Conservation (phyloP, 108 stramenopile genomes). For the Fistulifera pelliculosa region DNA sequence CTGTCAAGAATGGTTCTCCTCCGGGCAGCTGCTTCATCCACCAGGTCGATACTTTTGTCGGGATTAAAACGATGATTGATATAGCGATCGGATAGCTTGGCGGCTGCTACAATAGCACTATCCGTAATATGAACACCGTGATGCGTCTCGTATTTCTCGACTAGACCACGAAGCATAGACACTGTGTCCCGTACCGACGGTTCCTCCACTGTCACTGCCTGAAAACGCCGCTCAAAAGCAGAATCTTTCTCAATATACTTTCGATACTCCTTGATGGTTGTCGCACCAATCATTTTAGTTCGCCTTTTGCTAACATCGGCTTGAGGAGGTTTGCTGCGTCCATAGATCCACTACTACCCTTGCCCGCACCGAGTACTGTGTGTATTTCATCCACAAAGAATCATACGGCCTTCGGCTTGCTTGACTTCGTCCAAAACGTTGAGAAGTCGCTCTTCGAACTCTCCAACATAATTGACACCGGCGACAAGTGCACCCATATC, state of each 20-base stretch:
- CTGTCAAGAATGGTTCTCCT: constrained; percentile 89
- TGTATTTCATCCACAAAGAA: constrained; percentile 98
- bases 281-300: constrained; percentile 96
- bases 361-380: constrained; percentile 92
- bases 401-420: constrained; percentile 74
- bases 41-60: constrained; percentile 91
- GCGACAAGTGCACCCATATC: constrained; percentile 97
- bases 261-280: constrained; percentile 93
- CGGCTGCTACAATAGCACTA: constrained; percentile 88
- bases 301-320: constrained; percentile 94
- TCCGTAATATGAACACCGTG: constrained; percentile 91
- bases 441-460: constrained; percentile 94
- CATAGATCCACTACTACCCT: constrained; percentile 86
- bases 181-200: constrained; percentile 91
- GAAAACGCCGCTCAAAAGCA: constrained; percentile 95
- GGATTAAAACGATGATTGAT: constrained; percentile 89
- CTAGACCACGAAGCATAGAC: constrained; percentile 90
- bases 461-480: constrained; percentile 96
- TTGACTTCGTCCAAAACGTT: constrained; percentile 95
- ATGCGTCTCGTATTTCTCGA: constrained; percentile 89
- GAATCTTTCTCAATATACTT: constrained; percentile 92
- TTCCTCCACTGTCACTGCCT: constrained; percentile 87
- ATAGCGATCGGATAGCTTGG: constrained; percentile 88
- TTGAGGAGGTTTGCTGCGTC: constrained; percentile 98
- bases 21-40: constrained; percentile 88